phyloP scores from a whole-genome alignment of 179 eudicot species.

The Actinidia polygama region DNA sequence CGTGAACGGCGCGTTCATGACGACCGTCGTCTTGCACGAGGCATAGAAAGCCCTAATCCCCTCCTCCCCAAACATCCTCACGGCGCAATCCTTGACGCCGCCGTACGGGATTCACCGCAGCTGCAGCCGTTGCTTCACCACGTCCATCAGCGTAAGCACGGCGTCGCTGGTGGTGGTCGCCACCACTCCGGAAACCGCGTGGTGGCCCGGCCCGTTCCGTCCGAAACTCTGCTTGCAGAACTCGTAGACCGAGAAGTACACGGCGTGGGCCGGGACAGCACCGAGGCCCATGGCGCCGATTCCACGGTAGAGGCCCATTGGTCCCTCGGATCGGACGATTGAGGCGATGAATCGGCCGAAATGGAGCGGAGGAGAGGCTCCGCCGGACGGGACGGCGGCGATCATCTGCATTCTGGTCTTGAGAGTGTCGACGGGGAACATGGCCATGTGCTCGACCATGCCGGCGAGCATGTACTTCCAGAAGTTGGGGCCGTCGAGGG shows the following conservation, averaged over 20 bases:
- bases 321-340: conserved; percentile 61
- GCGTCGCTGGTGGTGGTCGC: conserved; percentile 85
- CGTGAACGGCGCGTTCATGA: conserved; percentile 92
- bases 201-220: conserved; percentile 12
- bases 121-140: conserved; percentile 89
- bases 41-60: conserved; percentile 87
- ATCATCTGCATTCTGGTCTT: conserved; percentile 48
- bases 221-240: conserved; percentile 28
- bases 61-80: conserved; percentile 72
- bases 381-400: conserved; percentile 22
- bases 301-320: conserved; percentile 74
- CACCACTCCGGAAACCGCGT: conserved; percentile 70
- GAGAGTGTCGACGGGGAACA: conserved; percentile 49
- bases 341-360: conserved; percentile 28
- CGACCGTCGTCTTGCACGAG: conserved; percentile 80
- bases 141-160: conserved; percentile 82
- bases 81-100: conserved; percentile 78
- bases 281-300: conserved; percentile 83
- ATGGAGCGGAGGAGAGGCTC: conserved; percentile 35
- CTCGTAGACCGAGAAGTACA: conserved; percentile 42
- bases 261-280: conserved; percentile 41
- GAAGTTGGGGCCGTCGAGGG: conserved; percentile 43
- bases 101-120: conserved; percentile 69
- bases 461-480: conserved; percentile 52
- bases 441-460: conserved; percentile 45